Conservation (phyloP, 768 basidiomycete genomes). For the Tulasnella sp. region DNA sequence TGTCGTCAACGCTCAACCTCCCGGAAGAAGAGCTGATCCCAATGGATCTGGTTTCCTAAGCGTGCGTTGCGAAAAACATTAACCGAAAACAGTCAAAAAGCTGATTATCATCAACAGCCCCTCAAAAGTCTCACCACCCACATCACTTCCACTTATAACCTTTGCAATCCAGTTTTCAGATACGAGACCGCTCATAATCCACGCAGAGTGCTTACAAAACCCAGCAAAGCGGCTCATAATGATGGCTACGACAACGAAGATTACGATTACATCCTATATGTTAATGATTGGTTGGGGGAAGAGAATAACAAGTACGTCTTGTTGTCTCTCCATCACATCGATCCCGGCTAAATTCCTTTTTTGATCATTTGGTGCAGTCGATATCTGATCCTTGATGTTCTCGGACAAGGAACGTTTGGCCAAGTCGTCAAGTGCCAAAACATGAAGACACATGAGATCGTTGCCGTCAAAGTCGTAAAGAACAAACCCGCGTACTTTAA, state of each 20-base stretch:
- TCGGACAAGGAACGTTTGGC: conserved; percentile 97
- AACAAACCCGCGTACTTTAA: conserved; percentile 99
- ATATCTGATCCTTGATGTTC: conserved; percentile 93
- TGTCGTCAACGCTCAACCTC: conserved; percentile 45
- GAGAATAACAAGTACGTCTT: conserved; percentile 80
- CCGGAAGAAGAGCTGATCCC: conserved; percentile 63
- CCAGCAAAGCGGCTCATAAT: conserved; percentile 89
- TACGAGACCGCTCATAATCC: conserved; percentile 95
- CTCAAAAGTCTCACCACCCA: conserved; percentile 66
- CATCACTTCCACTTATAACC: conserved; percentile 80
- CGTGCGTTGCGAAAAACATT: conserved; percentile 36
- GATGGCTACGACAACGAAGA: conserved; percentile 98
- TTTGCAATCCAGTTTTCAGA: conserved; percentile 88
- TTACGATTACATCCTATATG: conserved; percentile 97
- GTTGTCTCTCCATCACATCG: background rate
- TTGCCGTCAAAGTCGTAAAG: conserved; percentile 98
- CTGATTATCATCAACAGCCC: conserved; percentile 32
- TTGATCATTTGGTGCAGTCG: conserved; percentile 29
- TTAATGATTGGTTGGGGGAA: conserved; percentile 96
- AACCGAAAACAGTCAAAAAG: conserved; percentile 17
- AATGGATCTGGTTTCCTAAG: conserved; percentile 59
- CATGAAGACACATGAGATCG: conserved; percentile 97
- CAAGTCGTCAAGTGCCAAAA: conserved; percentile 99
- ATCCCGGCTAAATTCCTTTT: background rate
- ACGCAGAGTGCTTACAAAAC: conserved; percentile 91